These are phyloP conservation scores for Fusarium beomiforme DNA, from an alignment of 2,329 filamentous ascomycete species.

Conservation along the genomic window DNA sequence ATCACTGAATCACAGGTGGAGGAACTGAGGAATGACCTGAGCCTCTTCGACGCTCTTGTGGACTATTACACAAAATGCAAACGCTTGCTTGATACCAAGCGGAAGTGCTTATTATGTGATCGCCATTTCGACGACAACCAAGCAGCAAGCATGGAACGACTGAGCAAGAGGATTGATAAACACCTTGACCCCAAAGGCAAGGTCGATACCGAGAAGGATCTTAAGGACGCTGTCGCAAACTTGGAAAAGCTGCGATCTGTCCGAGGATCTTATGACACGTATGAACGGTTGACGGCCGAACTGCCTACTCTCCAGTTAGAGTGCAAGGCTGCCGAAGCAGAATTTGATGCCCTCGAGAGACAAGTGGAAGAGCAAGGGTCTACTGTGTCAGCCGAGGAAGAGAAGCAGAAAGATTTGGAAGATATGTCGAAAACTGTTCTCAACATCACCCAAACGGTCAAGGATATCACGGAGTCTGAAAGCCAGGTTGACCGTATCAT, in stretches of 20 bases:
- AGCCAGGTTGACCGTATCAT: slow-evolving; percentile 78
- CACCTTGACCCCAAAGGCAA: slow-evolving; percentile 71
- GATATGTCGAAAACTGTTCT: slow-evolving; percentile 79
- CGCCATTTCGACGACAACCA: slow-evolving; percentile 72
- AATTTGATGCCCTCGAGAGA: slow-evolving; percentile 68
- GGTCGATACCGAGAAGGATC: slow-evolving; percentile 67
- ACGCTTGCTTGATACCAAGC: slow-evolving; percentile 71
- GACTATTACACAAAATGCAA: slow-evolving; percentile 78
- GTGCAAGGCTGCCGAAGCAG: slow-evolving; percentile 67
- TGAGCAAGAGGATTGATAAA: slow-evolving; percentile 74
- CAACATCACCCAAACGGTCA: slow-evolving; percentile 76
- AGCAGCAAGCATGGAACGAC: slow-evolving; percentile 66
- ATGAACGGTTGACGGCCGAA: slow-evolving; percentile 74
- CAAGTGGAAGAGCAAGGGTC: slow-evolving; percentile 75
- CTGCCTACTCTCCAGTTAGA: slow-evolving; percentile 76
- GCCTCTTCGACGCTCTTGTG: slow-evolving; percentile 73
- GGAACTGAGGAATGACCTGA: slow-evolving; percentile 71
- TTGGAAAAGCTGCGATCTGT: slow-evolving; percentile 70
- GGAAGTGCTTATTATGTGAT: slow-evolving; percentile 80
- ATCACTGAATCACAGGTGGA: slow-evolving; percentile 67
- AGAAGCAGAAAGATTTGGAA: slow-evolving; percentile 77
- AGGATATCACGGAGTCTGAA: slow-evolving; percentile 77
- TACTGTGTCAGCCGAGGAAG: slow-evolving; percentile 70
- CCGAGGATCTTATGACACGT: slow-evolving; percentile 77
- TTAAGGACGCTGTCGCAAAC: slow-evolving; percentile 61